phyloP scores from a whole-genome alignment of 2,329 filamentous ascomycete species.

The Gnomoniopsis sp. region DNA sequence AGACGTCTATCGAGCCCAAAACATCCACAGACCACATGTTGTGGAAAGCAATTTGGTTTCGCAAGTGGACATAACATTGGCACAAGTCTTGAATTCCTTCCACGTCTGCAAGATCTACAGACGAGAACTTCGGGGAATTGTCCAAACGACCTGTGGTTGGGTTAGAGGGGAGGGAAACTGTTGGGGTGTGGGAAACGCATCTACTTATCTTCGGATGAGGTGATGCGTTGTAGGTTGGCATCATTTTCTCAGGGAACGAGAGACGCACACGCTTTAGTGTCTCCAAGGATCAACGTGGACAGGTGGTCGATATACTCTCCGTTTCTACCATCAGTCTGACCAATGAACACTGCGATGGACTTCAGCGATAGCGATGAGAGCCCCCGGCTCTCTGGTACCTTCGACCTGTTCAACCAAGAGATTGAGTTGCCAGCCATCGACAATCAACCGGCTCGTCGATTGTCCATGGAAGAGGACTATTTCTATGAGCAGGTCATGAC shows the following conservation, averaged over 20 bases:
- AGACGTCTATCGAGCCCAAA: not conserved
- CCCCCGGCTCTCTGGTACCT: conserved; percentile 8
- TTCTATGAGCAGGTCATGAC: conserved; percentile 52
- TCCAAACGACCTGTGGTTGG: not conserved
- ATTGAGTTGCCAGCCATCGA: conserved; percentile 18
- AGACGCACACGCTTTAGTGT: not conserved
- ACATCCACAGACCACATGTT: conserved; percentile 13
- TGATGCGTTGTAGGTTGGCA: conserved; percentile 12
- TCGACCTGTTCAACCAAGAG: conserved; percentile 17
- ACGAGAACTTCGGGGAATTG: not conserved
- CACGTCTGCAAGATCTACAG: not conserved
- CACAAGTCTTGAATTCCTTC: not conserved
- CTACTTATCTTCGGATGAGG: conserved; percentile 3
- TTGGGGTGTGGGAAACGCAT: not conserved
- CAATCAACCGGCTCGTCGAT: conserved; percentile 30
- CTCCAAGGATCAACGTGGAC: not conserved
- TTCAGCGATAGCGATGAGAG: conserved; percentile 11
- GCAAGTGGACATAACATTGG: conserved; percentile 12
- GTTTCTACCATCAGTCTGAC: not conserved
- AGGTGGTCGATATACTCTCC: not conserved
- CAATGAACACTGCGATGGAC: conserved; percentile 8
- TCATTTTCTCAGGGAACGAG: conserved; percentile 6
- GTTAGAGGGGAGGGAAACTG: not conserved
- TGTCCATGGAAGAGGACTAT: conserved; percentile 54
- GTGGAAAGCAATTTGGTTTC: conserved; percentile 10